Conservation (phyloP, 495 filamentous ascomycete genomes). For the Hypoxylon perforatum region DNA sequence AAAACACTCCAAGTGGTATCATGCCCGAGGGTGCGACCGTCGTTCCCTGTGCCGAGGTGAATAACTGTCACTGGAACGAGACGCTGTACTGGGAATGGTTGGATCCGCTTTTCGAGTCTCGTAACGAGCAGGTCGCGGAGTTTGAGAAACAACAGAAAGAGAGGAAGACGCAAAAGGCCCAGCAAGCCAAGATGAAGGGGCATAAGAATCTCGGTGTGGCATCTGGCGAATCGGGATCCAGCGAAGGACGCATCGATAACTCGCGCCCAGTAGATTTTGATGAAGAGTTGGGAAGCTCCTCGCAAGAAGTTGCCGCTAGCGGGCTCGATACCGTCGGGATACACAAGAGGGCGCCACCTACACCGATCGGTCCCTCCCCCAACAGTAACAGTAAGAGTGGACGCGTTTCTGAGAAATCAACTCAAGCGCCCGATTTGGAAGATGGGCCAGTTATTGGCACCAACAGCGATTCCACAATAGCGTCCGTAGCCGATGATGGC, state of each 20-base stretch:
- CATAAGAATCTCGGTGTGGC: constrained; percentile 23
- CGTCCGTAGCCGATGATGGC: constrained; percentile 3
- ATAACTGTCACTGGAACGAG: constrained; percentile 81
- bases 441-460: constrained; percentile 38
- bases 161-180: constrained; percentile 45
- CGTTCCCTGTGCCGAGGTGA: constrained; percentile 72
- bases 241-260: constrained; percentile 6
- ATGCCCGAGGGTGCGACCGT: constrained; percentile 84
- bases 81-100: constrained; percentile 68
- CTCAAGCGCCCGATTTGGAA: constrained; percentile 1
- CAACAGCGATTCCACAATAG: constrained; percentile 14
- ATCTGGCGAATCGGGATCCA: constrained; percentile 13
- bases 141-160: constrained; percentile 51
- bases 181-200: constrained; percentile 33
- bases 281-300: background rate
- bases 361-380: background rate
- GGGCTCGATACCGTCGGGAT: constrained; percentile 7
- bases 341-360: constrained; percentile 27
- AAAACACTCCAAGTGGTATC: constrained; percentile 81
- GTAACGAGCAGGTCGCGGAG: constrained; percentile 52
- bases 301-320: background rate
- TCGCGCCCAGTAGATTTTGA: background rate
- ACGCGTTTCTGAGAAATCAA: background rate
- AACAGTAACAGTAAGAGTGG: constrained; percentile 1
- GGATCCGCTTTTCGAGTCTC: constrained; percentile 58